A percentile compares a stretch with the other conserved stretches of the same genome.
Conservation (phyloP, 1,284 basidiomycete species). For the Rhodotorula sp. region DNA sequence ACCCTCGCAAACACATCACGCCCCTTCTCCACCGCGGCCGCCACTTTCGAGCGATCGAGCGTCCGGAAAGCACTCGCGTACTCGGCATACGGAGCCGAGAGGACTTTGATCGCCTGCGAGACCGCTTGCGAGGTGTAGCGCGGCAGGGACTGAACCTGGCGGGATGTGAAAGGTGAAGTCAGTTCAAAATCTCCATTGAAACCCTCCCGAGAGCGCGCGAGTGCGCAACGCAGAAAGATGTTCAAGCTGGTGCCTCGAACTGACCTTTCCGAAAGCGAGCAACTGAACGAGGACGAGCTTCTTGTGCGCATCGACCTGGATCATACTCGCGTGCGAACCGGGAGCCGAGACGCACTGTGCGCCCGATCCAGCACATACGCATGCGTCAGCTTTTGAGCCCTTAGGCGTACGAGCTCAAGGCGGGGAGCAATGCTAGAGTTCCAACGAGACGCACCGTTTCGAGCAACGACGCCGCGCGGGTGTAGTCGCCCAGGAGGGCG, state of each 20-base stretch:
- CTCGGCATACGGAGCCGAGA: constrained; percentile 56
- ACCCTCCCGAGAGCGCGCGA: no score
- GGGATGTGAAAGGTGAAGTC: not conserved
- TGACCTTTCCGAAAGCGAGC: constrained; percentile 67
- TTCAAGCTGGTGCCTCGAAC: constrained; percentile 25
- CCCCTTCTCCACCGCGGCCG: constrained; percentile 59
- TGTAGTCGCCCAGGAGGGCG: constrained; percentile 63
- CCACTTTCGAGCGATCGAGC: constrained; percentile 53
- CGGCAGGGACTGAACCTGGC: constrained; percentile 60
- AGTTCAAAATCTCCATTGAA: no score
- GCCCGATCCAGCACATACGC: no score
- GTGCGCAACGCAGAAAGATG: not conserved
- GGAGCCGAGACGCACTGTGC: constrained; percentile 63
- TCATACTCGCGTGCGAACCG: constrained; percentile 61
- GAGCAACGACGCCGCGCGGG: constrained; percentile 67
- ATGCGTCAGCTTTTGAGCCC: not conserved
- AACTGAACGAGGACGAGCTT: constrained; percentile 73
- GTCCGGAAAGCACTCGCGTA: constrained; percentile 66
- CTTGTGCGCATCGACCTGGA: constrained; percentile 82
- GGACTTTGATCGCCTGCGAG: constrained; percentile 60
- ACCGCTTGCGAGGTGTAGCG: constrained; percentile 66
- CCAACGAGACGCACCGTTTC: constrained; percentile 63
- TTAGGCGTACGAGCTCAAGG: not conserved
- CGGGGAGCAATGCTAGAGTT: no score
- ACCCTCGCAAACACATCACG: constrained; percentile 58